Percentiles rank a stretch among this genome's conserved stretches.
Conservation (phyloP, 768 basidiomycete species). For the Russula compacta region DNA sequence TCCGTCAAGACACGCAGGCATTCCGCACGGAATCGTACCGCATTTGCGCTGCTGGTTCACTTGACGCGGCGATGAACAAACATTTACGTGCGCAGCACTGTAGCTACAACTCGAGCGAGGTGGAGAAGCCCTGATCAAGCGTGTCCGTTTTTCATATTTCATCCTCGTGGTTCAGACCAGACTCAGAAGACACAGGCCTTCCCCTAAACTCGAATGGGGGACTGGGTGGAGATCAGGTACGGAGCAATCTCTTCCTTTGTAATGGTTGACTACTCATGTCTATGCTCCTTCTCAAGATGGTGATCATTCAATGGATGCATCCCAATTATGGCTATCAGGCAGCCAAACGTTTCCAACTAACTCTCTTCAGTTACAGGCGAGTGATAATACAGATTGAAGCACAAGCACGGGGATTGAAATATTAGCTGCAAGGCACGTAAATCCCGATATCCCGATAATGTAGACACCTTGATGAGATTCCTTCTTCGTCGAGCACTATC, state of each 20-base stretch:
- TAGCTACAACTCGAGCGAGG: conserved; percentile 4
- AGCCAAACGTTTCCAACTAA: background rate
- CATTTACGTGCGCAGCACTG: background rate
- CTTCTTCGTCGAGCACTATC: too few species aligned
- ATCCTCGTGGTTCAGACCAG: background rate
- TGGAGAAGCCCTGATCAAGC: conserved; percentile 4
- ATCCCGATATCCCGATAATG: background rate
- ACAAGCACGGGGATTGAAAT: background rate
- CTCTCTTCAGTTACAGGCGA: conserved; percentile 5
- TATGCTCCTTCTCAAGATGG: background rate
- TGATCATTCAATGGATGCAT: background rate
- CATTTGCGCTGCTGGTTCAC: background rate
- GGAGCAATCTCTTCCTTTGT: background rate
- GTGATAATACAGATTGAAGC: background rate
- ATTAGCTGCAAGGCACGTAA: background rate
- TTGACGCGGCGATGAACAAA: background rate
- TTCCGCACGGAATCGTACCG: conserved; percentile 8
- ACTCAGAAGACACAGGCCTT: conserved; percentile 1
- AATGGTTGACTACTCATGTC: background rate
- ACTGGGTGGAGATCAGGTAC: background rate
- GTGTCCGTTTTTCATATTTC: background rate
- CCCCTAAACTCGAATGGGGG: conserved; percentile 8
- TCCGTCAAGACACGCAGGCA: conserved; percentile 3
- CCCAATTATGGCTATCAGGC: background rate
- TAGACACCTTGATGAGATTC: background rate